Evolutionary conservation across 345 rosid species (phyloP), one percentile per base, ranked within the genome.

Genomic region (Moricandia moricandioides): DNA sequence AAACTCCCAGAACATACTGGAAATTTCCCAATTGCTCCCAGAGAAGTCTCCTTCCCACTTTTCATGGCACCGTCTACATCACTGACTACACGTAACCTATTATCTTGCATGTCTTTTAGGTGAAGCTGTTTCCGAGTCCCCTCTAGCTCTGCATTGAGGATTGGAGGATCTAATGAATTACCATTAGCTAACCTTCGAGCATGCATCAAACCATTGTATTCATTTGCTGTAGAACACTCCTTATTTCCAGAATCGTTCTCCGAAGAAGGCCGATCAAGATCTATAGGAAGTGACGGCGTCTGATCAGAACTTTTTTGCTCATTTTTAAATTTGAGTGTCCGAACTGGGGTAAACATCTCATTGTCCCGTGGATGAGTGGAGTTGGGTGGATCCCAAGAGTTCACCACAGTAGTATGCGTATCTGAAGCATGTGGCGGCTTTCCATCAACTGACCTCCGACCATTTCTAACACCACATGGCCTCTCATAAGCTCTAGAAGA

Each of bases 361-460:
- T 29, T 21, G 24, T 21, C 24, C 24, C 24, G 76, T 60, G 67
- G 78, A 72, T 62, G 73, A 29, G 73, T 4, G 54, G 73, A 79
- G 76, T 78, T 79, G 89, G 75, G 47, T 31, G 59, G 51, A 74
- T 86, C 88, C 80, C 86, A 87, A 21, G 86, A 8, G 39, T 35
- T 35, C 39, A 8, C 39, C 39, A 35, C 10, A 35, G 39, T 8
- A 35, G 39, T 8, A 35, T 35, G 39, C 7, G 10, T 9, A 35
- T 85, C 80, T 62, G 85, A 70, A 24, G 88, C 64, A 61, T 70
- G 81, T 35, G 8, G 51, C 70, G 82, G 74, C 75, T 83, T 79
- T 78, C 86, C 88, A 72, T 88, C 88, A 40, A 80, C 86, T 77
- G 90, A 82, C 81, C 88, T 84, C 76, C 82, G 81, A 78, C 79